A percentile compares a stretch with the other conserved stretches of the same genome.
Evolutionary conservation across 352 stramenopile species (phyloP).

Genomic region (Phytophthora sp.): DNA sequence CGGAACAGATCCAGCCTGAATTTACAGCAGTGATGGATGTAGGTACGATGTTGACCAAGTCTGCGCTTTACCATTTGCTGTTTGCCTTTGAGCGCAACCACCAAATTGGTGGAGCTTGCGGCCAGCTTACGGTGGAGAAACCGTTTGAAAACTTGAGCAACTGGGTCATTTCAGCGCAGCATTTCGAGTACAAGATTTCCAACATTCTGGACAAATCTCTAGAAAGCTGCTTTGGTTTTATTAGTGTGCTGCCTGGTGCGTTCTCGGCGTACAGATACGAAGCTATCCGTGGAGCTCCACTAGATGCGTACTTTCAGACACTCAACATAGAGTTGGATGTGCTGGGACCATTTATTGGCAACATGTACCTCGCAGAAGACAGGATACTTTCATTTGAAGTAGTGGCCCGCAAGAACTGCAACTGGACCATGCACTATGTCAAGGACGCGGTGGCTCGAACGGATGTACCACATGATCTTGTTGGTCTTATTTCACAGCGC

Average conservation of each 20-base stretch:
- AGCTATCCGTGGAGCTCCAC: slow-evolving; percentile 75
- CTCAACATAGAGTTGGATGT: slow-evolving; percentile 82
- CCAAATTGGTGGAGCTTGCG: slow-evolving; percentile 84
- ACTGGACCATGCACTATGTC: slow-evolving; percentile 90
- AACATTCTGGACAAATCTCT: slow-evolving; percentile 89
- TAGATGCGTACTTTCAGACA: slow-evolving; percentile 89
- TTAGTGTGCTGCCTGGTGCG: slow-evolving; percentile 83
- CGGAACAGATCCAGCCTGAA: slow-evolving; percentile 83
- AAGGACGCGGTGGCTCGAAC: slow-evolving; percentile 84
- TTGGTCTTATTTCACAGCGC: slow-evolving; percentile 86
- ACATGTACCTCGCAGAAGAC: slow-evolving; percentile 91
- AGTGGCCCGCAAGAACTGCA: slow-evolving; percentile 80
- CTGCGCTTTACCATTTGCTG: slow-evolving; percentile 78
- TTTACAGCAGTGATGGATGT: slow-evolving; percentile 88
- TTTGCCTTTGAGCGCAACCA: slow-evolving; percentile 79
- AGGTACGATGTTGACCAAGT: slow-evolving; percentile 84
- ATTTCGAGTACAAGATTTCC: slow-evolving; percentile 92
- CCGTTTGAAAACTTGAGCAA: slow-evolving; percentile 86
- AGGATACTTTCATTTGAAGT: slow-evolving; percentile 88
- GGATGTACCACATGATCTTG: slow-evolving; percentile 82
- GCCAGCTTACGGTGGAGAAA: slow-evolving; percentile 84
- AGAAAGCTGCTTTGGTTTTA: slow-evolving; percentile 89
- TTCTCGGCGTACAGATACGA: slow-evolving; percentile 89
- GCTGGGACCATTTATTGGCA: slow-evolving; percentile 82
- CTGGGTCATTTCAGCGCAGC: slow-evolving; percentile 86